These are phyloP conservation scores for Zygoascus bituminiphila DNA, from an alignment of 805 yeast genomes.

Conservation along the genomic window DNA sequence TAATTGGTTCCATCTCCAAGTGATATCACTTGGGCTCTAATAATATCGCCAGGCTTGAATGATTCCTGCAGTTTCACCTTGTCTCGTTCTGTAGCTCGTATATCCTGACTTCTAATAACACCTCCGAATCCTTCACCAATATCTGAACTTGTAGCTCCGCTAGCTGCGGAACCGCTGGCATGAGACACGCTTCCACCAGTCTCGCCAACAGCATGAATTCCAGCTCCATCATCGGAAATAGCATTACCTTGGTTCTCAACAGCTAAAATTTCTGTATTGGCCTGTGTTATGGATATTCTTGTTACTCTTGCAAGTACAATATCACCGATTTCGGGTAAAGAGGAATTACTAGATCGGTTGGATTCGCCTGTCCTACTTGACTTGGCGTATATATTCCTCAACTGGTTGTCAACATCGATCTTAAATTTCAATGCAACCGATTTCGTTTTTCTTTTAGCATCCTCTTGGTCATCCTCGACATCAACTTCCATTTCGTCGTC, in stretches of 20 bases:
- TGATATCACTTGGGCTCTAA: constrained; percentile 70
- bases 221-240: constrained; percentile 56
- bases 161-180: constrained; percentile 23
- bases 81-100: constrained; percentile 86
- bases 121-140: constrained; percentile 87
- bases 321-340: constrained; percentile 76
- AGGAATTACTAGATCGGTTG: constrained; percentile 16
- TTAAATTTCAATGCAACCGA: constrained; percentile 9
- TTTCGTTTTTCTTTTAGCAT: constrained; percentile 4
- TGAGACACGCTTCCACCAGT: constrained; percentile 22
- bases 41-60: constrained; percentile 87
- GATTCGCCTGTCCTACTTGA: constrained; percentile 13
- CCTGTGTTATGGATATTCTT: constrained; percentile 59
- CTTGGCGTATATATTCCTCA: constrained; percentile 15
- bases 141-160: constrained; percentile 34
- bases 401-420: constrained; percentile 22
- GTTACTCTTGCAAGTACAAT: constrained; percentile 69
- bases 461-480: constrained; percentile 17
- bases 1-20: constrained; percentile 92
- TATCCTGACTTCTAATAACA: constrained; percentile 76
- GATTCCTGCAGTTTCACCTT: constrained; percentile 68
- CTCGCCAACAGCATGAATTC: constrained; percentile 41
- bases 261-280: constrained; percentile 64
- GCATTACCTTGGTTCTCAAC: constrained; percentile 56
- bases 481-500: constrained; percentile 19